Evolutionary conservation across 805 yeast species (phyloP).

Genomic region (Limtongia smithiae): DNA sequence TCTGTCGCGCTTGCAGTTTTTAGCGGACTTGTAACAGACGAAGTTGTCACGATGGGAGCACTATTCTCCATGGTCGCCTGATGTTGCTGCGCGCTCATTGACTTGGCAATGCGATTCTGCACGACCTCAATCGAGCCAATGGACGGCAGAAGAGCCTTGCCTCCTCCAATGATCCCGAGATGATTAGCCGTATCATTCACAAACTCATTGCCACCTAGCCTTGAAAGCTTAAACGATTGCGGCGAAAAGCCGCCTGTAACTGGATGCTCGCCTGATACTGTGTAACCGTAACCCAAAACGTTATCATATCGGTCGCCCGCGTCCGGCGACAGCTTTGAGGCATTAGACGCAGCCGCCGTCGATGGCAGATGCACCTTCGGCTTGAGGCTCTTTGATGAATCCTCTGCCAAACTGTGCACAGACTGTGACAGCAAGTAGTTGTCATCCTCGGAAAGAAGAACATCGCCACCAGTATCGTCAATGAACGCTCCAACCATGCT

Average conservation of each 20-base stretch:
- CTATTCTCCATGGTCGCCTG: too few species aligned
- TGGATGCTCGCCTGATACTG: too few species aligned
- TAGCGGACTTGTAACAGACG: neutral
- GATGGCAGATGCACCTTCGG: slow-evolving; percentile 28
- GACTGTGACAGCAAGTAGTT: slow-evolving; percentile 19
- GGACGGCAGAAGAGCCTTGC: slow-evolving; percentile 20
- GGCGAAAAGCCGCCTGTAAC: too few species aligned
- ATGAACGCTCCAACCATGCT: too few species aligned
- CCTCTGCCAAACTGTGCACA: slow-evolving; percentile 21
- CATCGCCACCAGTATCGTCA: too few species aligned
- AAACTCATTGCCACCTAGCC: neutral
- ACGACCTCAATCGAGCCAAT: slow-evolving; percentile 25
- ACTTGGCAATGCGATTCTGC: slow-evolving; percentile 26
- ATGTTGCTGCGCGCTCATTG: slow-evolving; percentile 9
- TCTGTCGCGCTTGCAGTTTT: neutral
- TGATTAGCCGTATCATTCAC: neutral
- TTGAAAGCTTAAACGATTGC: too few species aligned
- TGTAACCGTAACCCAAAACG: neutral
- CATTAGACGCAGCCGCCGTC: slow-evolving; percentile 2
- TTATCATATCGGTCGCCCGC: neutral
- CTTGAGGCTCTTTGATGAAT: slow-evolving; percentile 8
- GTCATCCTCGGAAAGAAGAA: too few species aligned
- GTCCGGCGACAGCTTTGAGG: neutral
- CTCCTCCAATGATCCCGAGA: slow-evolving; percentile 16
- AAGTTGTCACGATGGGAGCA: too few species aligned